phyloP scores from a whole-genome alignment of 2,329 filamentous ascomycete genomes.

The Knufia petricola region DNA sequence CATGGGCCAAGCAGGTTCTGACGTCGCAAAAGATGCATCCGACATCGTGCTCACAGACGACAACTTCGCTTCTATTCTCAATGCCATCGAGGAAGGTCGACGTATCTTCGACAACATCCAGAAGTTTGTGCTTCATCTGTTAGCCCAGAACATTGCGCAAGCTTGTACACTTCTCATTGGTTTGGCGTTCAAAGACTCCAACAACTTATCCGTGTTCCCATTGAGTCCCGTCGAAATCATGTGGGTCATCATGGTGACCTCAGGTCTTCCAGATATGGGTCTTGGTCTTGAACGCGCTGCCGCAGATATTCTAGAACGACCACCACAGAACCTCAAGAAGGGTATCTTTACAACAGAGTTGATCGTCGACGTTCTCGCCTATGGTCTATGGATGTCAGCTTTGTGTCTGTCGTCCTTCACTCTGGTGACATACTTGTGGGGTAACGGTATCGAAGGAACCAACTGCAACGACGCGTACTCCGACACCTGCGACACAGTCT shows the following conservation, averaged over 20 bases:
- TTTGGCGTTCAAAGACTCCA: constrained; percentile 65
- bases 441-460: constrained; percentile 40
- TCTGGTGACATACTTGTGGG: constrained; percentile 30
- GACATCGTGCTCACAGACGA: constrained; percentile 76
- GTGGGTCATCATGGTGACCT: constrained; percentile 89
- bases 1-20: constrained; percentile 68
- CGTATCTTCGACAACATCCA: constrained; percentile 76
- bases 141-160: constrained; percentile 74
- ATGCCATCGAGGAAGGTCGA: constrained; percentile 67
- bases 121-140: constrained; percentile 67
- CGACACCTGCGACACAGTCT: constrained; percentile 50
- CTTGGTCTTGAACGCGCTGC: constrained; percentile 69
- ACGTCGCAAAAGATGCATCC: constrained; percentile 79
- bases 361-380: constrained; percentile 34
- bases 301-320: constrained; percentile 67
- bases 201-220: constrained; percentile 69
- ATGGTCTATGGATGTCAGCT: constrained; percentile 38
- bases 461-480: constrained; percentile 53
- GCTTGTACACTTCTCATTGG: constrained; percentile 72
- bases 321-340: constrained; percentile 53
- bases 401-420: constrained; percentile 34
- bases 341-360: constrained; percentile 35
- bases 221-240: constrained; percentile 76
- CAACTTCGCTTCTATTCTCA: constrained; percentile 72
- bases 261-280: constrained; percentile 75